Percentiles rank a stretch among this genome's conserved stretches.
phyloP scores from a whole-genome alignment of 2,329 filamentous ascomycete species.

The Leptosphaerulina australis region DNA sequence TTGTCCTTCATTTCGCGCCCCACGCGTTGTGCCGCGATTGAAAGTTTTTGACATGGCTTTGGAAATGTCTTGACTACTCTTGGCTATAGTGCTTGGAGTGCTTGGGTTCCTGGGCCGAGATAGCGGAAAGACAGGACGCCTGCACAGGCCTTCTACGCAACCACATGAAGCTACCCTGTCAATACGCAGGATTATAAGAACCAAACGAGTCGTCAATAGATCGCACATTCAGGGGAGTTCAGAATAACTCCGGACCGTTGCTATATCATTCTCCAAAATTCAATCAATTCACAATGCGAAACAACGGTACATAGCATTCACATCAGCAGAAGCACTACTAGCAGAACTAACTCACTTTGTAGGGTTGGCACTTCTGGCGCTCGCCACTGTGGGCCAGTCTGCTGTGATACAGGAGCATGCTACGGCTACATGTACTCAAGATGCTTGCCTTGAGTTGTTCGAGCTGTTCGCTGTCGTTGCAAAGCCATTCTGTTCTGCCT shows the following conservation, averaged over 20 bases:
- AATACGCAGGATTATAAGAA: conserved; percentile 10
- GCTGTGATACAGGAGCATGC: conserved; percentile 14
- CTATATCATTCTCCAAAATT: background rate
- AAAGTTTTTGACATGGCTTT: conserved; percentile 12
- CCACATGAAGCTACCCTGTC: background rate
- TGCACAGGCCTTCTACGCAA: background rate
- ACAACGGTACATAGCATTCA: background rate
- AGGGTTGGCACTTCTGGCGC: conserved; percentile 15
- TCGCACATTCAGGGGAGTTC: background rate
- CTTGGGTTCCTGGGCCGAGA: conserved; percentile 17
- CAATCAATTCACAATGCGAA: conserved; percentile 2
- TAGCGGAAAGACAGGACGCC: conserved; percentile 3
- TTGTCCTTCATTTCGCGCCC: background rate
- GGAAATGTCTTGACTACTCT: conserved; percentile 23
- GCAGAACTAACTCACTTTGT: background rate
- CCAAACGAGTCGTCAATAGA: background rate
- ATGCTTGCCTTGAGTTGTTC: conserved; percentile 18
- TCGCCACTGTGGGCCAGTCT: conserved; percentile 19
- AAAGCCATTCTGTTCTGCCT: conserved; percentile 20
- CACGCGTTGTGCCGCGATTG: conserved; percentile 11
- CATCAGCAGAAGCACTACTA: background rate
- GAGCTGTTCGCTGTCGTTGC: conserved; percentile 15
- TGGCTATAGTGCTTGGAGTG: conserved; percentile 29
- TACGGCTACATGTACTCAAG: conserved; percentile 14
- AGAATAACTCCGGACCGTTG: background rate